Evolutionary conservation across 202 grass and related monocot species (phyloP), one percentile per base, ranked within the genome.

Genomic region (Panicum hallii): DNA sequence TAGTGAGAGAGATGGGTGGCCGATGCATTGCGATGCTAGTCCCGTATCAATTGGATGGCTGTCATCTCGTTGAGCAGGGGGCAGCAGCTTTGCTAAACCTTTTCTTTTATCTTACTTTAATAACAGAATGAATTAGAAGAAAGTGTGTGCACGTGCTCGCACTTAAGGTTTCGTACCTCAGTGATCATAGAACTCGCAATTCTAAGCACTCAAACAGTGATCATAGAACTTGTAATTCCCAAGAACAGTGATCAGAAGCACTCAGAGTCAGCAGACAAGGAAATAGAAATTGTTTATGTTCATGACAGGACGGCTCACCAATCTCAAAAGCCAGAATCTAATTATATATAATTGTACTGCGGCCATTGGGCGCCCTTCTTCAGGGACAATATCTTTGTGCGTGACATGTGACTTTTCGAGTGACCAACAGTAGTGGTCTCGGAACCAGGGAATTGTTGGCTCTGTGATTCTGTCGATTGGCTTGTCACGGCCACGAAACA

Each of bases 41-140:
- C 52, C n/a, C 72, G 42, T 70, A 83, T 55, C 73, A 64, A 48
- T 67, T 79, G 75, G 80, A 83, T 76, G 22, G n/a, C 64, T 83
- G 64, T 23, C 56, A 65, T 65, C 83, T 70, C 38, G 5, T 8
- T 45, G 78, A 80, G 12, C 49, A 56, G 46, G 19, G 30, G 55
- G 48, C 34, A 22, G 7, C 36, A 65, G 16, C 61, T 66, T 66
- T 79, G 5, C 32, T 15, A 53, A n/a, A 17, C 22, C 79, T 3
- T 38, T 13, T 68, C 1, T 69, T 80, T 15, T 1, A 34, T 36
- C 9, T 9, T 0, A 23, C 41, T 47, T 65, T 65, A 34, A 32
- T 34, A 72, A 46, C 48, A 11, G 7, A 10, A 67, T 43, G 53
- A 19, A 56, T 20, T 7, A 26, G 57, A 9, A 11, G 8, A 7